Evolutionary conservation across 768 basidiomycete genomes (phyloP), one percentile per base, ranked within the genome.

Genomic region (Pleurotus cornucopiae): DNA sequence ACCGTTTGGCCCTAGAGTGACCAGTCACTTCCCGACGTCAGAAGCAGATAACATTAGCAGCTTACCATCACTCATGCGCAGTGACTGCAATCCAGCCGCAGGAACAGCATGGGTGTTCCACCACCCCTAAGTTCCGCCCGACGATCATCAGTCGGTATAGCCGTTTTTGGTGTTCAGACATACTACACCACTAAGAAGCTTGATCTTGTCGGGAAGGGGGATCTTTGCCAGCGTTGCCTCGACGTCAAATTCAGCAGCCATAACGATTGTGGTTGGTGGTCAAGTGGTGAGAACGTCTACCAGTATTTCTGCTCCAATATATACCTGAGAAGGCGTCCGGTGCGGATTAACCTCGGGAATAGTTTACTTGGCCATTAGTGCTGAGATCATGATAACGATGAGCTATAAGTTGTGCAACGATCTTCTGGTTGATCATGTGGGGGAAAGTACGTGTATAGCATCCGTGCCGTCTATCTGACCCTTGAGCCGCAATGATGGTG

Each of bases 51-150:
- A 6, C n/a, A n/a, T 6, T 46, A 38, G 6, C 47, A 56, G 13
- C 60, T 16, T 59, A 76, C 77, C 79, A 63, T 81, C 78, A 58
- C 76, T 78, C 64, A 80, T 68, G 44, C 77, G 66, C 61, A 79
- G 69, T 5, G 77, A 70, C 2, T 71, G 72, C 3, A 80, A 62
- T 0, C 69, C 75, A 39, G 66, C 70, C 38, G 73, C 71, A 30
- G 73, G 73, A 30, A 80, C 59, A 39, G 73, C 61, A 45, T 74
- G 66, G 2, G 78, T 79, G 46, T 77, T 73, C 78, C 77, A 79
- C 76, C 73, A 77, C 43, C 74, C 78, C 77, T 78, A 56, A 40
- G 16, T 20, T 9, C 13, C 37, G 7, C 23, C 46, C 23, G 48
- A 49, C 26, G n/a, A 53, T 40, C 23, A 30, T 53, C 39, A 53